Evolutionary conservation across 1,139 yeast species (phyloP), one percentile per base, ranked within the genome.

Genomic region (Hanseniaspora gamundiae): DNA sequence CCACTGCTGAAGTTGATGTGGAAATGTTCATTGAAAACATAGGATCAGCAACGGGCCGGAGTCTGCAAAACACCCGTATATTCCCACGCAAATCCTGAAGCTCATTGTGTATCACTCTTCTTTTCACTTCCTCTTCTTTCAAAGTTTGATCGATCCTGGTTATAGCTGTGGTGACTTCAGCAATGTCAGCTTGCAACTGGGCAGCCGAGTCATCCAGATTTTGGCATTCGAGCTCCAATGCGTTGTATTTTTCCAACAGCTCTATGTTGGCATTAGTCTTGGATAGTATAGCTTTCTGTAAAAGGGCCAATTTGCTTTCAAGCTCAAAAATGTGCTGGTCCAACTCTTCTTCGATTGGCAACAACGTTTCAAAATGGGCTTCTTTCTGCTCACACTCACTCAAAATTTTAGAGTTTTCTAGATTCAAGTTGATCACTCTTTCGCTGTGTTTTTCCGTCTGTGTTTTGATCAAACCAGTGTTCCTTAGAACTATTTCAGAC

Each of bases 61-160:
- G 71, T 38, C 98, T 71, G 58, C 97, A 91, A 54, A 80, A 87
- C 0, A 91, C 97, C 38, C 98, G 66, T 35, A 91, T 86, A 54
- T 87, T 91, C 1, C 98, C 98, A 58, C 88, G 85, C 38, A 88
- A 62, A 48, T 86, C 95, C 59, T 88, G 96, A 11, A 88, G 66
- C 48, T 68, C 71, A 55, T 84, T 79, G 56, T 87, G 96, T 2
- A 85, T 62, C 19, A 65, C 59, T n/a, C 96, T 67, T 52, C 96
- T 69, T 27, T 63, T 52, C 0, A 67, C 57, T 48, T 78, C 82
- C 48, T 76, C 82, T 31, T 60, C 61, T 2, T 65, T 49, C 20
- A 71, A 54, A 41, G 61, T 62, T 27, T 60, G 58, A 30, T 62
- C 62, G 11, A 64, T 60, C 40, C 54, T 51, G 11, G 49, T 48